Conservation (phyloP, 2,329 filamentous ascomycete genomes). For the Penicillium verrucosum region DNA sequence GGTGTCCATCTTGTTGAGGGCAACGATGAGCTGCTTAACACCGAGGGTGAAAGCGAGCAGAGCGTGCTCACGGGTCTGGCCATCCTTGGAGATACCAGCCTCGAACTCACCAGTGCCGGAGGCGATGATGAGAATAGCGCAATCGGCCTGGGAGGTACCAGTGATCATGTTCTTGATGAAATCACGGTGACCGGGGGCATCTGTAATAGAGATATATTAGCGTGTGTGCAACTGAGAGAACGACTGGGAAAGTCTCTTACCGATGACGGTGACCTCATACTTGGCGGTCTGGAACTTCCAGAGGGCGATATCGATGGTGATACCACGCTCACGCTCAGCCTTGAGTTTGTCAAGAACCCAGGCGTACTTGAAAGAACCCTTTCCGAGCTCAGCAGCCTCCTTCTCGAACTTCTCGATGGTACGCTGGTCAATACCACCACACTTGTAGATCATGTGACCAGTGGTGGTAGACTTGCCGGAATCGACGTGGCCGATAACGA, state of each 20-base stretch:
- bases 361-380: conserved; percentile 99
- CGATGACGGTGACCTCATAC: conserved; percentile 98
- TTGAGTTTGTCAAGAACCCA: conserved; percentile 99
- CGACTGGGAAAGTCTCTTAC: conserved; percentile 50
- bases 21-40: conserved; percentile 99
- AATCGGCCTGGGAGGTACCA: conserved; percentile 99
- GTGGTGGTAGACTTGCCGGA: conserved; percentile 98
- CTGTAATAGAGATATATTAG: conserved; percentile 43
- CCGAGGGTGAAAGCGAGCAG: conserved; percentile 99
- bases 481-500: conserved; percentile 99
- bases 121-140: conserved; percentile 99
- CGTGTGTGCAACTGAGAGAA: neutral
- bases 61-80: conserved; percentile 99
- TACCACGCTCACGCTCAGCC: conserved; percentile 99
- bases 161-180: conserved; percentile 99
- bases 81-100: conserved; percentile 99
- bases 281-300: conserved; percentile 99
- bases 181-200: conserved; percentile 99
- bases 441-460: conserved; percentile 99
- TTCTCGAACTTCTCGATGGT: conserved; percentile 99
- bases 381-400: conserved; percentile 98
- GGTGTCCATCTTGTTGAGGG: conserved; percentile 99
- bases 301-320: conserved; percentile 99
- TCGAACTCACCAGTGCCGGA: conserved; percentile 99
- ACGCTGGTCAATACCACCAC: conserved; percentile 99